Percentiles rank a stretch among this genome's conserved stretches.
Evolutionary conservation across 73 alveolate genomes (phyloP).

Genomic region (Paramecium caudatum): DNA sequence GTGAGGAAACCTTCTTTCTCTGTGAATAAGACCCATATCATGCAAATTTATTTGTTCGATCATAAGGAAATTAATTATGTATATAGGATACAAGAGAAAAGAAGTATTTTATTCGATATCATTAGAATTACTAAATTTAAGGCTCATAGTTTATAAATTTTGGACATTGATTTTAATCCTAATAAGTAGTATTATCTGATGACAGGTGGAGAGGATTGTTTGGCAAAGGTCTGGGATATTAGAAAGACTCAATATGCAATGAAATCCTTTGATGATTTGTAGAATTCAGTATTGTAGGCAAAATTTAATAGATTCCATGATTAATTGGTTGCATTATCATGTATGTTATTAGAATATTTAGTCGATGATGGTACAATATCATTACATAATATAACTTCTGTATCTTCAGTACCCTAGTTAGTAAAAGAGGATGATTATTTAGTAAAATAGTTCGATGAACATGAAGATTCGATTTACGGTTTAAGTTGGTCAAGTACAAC

Average conservation of each 20-base stretch:
- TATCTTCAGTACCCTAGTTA: slow-evolving; percentile 55
- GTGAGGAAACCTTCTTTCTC: not conserved
- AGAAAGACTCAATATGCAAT: slow-evolving; percentile 54
- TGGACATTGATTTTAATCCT: slow-evolving; percentile 61
- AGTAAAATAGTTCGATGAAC: slow-evolving; percentile 48
- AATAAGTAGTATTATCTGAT: slow-evolving; percentile 43
- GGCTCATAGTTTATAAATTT: slow-evolving; percentile 37
- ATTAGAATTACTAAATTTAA: slow-evolving; percentile 53
- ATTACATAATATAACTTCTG: slow-evolving; percentile 42
- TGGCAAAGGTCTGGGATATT: slow-evolving; percentile 64
- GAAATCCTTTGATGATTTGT: slow-evolving; percentile 54
- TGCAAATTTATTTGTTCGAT: slow-evolving; percentile 42
- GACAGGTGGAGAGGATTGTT: slow-evolving; percentile 58
- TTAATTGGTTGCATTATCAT: slow-evolving; percentile 51
- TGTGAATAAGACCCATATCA: slow-evolving; percentile 58
- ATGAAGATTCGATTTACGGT: slow-evolving; percentile 54
- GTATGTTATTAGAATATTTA: slow-evolving; percentile 7
- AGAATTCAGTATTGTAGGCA: slow-evolving; percentile 53
- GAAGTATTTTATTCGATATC: not conserved
- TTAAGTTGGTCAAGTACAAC: slow-evolving; percentile 50
- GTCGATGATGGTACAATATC: slow-evolving; percentile 69
- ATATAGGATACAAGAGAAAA: slow-evolving; percentile 52
- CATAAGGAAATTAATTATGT: slow-evolving; percentile 49
- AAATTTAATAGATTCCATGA: slow-evolving; percentile 67
- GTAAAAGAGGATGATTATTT: slow-evolving; percentile 47